Conservation (phyloP, 306 rosid genomes). For the Dalbergia cultrata region DNA sequence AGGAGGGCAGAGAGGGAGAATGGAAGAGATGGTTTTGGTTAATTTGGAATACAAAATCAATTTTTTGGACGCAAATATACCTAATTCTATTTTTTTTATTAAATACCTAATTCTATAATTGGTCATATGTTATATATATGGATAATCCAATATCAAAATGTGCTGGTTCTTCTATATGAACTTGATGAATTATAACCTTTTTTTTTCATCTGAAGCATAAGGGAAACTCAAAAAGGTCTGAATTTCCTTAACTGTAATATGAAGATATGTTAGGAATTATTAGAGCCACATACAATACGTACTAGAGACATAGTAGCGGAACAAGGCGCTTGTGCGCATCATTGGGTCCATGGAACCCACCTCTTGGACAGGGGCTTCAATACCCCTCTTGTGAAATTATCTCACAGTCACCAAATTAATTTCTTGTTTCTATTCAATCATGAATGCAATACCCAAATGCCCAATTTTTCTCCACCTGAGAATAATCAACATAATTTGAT, state of each 20-base stretch:
- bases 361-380: neutral
- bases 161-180: neutral
- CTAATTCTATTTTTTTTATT: no score
- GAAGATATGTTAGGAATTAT: constrained; percentile 9
- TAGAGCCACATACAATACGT: constrained; percentile 42
- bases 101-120: no score
- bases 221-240: neutral
- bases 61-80: neutral
- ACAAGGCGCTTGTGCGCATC: neutral
- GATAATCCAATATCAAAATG: neutral
- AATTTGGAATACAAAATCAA: neutral
- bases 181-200: neutral
- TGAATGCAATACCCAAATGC: neutral
- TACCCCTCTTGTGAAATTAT: constrained; percentile 29
- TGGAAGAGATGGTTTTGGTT: neutral
- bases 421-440: constrained; percentile 17
- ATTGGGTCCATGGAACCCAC: neutral
- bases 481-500: neutral
- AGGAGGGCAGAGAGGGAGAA: neutral
- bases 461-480: constrained; percentile 23
- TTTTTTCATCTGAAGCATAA: neutral
- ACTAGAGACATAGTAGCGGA: constrained; percentile 13
- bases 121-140: no score
- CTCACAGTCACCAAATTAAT: neutral
- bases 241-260: neutral